Percentiles rank a stretch among this genome's conserved stretches.
Conservation (phyloP, 2,329 filamentous ascomycete species). For the Sclerotinia sclerotiorum region DNA sequence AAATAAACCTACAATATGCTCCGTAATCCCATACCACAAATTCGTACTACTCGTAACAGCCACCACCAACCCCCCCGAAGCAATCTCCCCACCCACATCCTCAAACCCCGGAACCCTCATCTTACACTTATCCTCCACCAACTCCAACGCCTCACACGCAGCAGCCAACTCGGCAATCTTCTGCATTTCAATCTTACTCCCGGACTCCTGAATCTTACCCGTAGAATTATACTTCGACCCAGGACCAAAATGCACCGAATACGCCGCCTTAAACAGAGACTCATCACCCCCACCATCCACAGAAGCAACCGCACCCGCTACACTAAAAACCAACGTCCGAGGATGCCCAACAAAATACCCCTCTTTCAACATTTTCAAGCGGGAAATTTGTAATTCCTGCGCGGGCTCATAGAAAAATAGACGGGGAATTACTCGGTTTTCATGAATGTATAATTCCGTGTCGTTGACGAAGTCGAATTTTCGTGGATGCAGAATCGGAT, state of each 20-base stretch:
- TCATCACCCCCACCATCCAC: not conserved
- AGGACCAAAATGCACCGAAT: slow-evolving; percentile 12
- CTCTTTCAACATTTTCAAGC: slow-evolving; percentile 13
- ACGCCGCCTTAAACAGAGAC: not conserved
- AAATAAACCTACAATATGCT: slow-evolving; percentile 21
- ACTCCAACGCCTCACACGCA: slow-evolving; percentile 18
- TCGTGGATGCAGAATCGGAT: slow-evolving; percentile 8
- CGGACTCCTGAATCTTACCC: not conserved
- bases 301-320: slow-evolving; percentile 1
- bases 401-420: slow-evolving; percentile 10
- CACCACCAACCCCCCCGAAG: slow-evolving; percentile 3
- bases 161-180: slow-evolving; percentile 18
- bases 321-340: slow-evolving; percentile 15
- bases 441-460: slow-evolving; percentile 16
- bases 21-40: slow-evolving; percentile 21
- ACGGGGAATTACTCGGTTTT: slow-evolving; percentile 13
- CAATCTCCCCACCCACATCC: slow-evolving; percentile 5
- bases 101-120: slow-evolving; percentile 15
- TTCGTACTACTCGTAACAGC: slow-evolving; percentile 21
- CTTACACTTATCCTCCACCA: slow-evolving; percentile 16
- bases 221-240: slow-evolving; percentile 14
- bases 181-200: slow-evolving; percentile 11
- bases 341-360: slow-evolving; percentile 15
- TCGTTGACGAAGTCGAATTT: slow-evolving; percentile 22
- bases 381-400: not conserved